phyloP scores from a whole-genome alignment of 495 filamentous ascomycete genomes.

The Cairneyella variabilis region DNA sequence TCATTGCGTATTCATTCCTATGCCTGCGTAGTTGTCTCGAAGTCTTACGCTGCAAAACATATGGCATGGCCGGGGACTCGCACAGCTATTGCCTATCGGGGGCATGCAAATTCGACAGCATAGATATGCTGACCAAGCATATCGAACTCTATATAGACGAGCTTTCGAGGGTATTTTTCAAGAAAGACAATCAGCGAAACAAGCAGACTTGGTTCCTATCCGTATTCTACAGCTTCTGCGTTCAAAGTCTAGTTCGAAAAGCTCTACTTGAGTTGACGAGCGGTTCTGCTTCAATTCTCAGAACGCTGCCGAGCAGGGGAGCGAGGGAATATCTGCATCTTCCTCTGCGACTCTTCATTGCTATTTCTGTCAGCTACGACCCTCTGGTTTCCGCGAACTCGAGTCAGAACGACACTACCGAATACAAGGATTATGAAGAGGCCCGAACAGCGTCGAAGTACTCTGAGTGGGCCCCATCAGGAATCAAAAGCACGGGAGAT shows the following conservation, averaged over 20 bases:
- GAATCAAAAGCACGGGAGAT: background rate
- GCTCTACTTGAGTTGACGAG: constrained; percentile 23
- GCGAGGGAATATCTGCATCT: constrained; percentile 2
- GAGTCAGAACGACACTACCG: background rate
- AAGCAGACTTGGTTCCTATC: constrained; percentile 30
- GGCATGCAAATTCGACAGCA: background rate
- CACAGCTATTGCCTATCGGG: background rate
- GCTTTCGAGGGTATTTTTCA: constrained; percentile 32
- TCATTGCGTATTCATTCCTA: constrained; percentile 6
- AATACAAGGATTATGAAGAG: background rate
- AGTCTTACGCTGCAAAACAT: constrained; percentile 10
- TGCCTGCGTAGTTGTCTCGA: constrained; percentile 10
- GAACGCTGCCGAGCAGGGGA: background rate
- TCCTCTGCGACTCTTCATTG: constrained; percentile 6
- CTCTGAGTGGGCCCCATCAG: background rate
- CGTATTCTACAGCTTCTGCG: constrained; percentile 33
- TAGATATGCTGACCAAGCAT: constrained; percentile 17
- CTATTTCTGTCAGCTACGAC: constrained; percentile 1
- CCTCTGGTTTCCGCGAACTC: background rate
- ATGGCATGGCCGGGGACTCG: constrained; percentile 26
- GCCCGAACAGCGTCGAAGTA: background rate
- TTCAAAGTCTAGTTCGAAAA: constrained; percentile 34
- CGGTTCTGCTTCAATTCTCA: background rate
- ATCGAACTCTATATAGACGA: constrained; percentile 26
- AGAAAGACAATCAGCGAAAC: constrained; percentile 33